A percentile compares a stretch with the other conserved stretches of the same genome.
Evolutionary conservation across 1,284 basidiomycete species (phyloP).

Genomic region (Fistulinella cinereoalba): DNA sequence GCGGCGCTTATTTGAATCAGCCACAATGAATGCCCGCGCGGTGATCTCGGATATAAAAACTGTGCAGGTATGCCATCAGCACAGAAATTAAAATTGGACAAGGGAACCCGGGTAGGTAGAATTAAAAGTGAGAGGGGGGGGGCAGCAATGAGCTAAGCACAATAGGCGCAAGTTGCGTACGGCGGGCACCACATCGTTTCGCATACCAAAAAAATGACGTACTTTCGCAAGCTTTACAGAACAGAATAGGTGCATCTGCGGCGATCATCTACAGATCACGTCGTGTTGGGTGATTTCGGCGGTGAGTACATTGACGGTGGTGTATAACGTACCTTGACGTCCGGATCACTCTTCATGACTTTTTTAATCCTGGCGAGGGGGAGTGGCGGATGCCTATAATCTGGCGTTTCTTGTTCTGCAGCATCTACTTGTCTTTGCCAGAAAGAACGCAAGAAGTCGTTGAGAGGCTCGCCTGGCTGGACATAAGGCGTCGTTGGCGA

Average conservation of each 20-base stretch:
- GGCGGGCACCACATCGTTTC: constrained; percentile 4
- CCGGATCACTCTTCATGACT: constrained; percentile 97
- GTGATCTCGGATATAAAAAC: constrained; percentile 96
- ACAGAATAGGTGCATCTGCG: constrained; percentile 90
- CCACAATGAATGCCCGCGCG: constrained; percentile 89
- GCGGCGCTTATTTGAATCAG: constrained; percentile 88
- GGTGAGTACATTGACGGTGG: background rate
- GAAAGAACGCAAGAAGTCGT: constrained; percentile 75
- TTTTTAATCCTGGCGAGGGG: constrained; percentile 93
- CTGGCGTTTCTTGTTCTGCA: constrained; percentile 79
- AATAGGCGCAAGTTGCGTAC: background rate
- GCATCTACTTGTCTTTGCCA: constrained; percentile 81
- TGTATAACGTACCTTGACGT: constrained; percentile 69
- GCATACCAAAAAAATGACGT: constrained; percentile 29
- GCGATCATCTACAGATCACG: constrained; percentile 78
- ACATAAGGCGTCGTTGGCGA: constrained; percentile 49
- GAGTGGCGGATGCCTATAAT: constrained; percentile 82
- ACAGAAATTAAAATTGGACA: too few species aligned
- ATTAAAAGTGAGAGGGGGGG: background rate
- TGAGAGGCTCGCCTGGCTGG: constrained; percentile 71
- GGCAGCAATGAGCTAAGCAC: background rate
- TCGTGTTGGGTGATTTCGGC: background rate
- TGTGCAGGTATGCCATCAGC: constrained; percentile 34
- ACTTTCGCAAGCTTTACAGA: constrained; percentile 97
- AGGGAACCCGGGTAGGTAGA: too few species aligned